Base-by-base conservation (phyloP, 2,329 filamentous ascomycete species). In the Coniosporium tulheliwenetii region DNA sequence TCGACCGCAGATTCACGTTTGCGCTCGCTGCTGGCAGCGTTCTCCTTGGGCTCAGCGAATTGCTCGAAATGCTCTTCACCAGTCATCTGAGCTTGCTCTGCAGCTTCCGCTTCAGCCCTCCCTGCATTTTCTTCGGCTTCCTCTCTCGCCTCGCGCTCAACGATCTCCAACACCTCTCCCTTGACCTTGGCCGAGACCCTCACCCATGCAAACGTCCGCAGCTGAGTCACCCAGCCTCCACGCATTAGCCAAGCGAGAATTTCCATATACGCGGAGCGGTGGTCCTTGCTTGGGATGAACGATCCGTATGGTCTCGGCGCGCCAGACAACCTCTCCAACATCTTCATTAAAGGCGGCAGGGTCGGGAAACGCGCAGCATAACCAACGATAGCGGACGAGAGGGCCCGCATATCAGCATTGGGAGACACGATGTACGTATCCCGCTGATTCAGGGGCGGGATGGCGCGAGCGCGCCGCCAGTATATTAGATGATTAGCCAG, bases 191-290 rank as follows among this genome's bases (percentile, higher is more conserved):
- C 78, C 61, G 79, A 80, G 35, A 91, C 82, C 39, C 89, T 75
- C 36, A 96, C 77, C 68, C 91, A 93, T 10, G 81, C 85, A 58
- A 93, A 95, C 1, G 85, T 91, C 46, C 86, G 83, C 5, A 98
- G 71, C 57, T 95, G 87, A 1, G 84, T 93, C 1, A 95, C 87
- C 83, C 91, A 94, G 10, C 85, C 86, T 37, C 85, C 82, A 34
- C 87, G 78, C 65, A 96, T 77, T 8, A 98, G 72, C 85, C 89
- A 98, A 15, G 85, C 86, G 19, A 98, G 67, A 59, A 96, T 93
- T 30, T 84, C 75, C 59, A 96, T 80, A 58, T 95, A 98, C 2
- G 79, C 78, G 5, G 80, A 78, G 36, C 89, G 82, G 55, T 95
- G 86, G 52, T 85, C 81, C 57, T 87, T 86, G 53, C 79, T 86